Base-by-base conservation (phyloP, 2,329 filamentous ascomycete genomes). In the Aspergillus sergii region DNA sequence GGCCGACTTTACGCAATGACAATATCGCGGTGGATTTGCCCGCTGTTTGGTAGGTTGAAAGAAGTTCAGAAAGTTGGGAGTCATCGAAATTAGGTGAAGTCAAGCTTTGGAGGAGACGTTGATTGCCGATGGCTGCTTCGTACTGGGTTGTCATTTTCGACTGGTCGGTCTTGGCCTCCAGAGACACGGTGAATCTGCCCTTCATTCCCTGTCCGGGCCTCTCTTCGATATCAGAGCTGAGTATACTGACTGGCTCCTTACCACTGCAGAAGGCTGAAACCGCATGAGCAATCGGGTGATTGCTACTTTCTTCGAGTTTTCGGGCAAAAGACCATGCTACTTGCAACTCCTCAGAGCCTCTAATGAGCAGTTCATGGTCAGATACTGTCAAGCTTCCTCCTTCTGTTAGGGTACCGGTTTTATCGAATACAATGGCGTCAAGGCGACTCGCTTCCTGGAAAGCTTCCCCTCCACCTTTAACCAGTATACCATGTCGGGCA, bases 341-440 rank as follows among this genome's bases (percentile, higher is more conserved):
- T 45, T 76, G 67, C 23, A 79, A 66, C n/a, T 78, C 65, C 12
- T 71, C 70, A 1, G 72, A 61, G 55, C 79, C 73, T 4, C 67
- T 69, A 28, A 73, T 67, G 46, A 83, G 71, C 19, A 81, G 60
- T 61, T 81, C 78, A 66, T 85, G 79, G 21, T 86, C 82, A 6
- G 84, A 84, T 1, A 89, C 84, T 51, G 79, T 80, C 28, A 87
- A 81, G 53, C 85, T 83, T n/a, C 84, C 85, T 21, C 86, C 86
- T 69, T 90, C 81, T 0, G 92, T 95, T 62, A 96, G 80, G 0
- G 92, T 96, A 1, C 92, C 92, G 0, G 92, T 96, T 82, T 96
- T 95, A 83, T 96, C 92, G 73, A 96, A 95, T 0, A 95, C 90
- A 45, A 95, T 88, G 58, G 89, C 90, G 74, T 93, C 88, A 51